Evolutionary conservation across 2,329 filamentous ascomycete genomes (phyloP), one percentile per base, ranked within the genome.

Genomic region (Penicillium sp.): DNA sequence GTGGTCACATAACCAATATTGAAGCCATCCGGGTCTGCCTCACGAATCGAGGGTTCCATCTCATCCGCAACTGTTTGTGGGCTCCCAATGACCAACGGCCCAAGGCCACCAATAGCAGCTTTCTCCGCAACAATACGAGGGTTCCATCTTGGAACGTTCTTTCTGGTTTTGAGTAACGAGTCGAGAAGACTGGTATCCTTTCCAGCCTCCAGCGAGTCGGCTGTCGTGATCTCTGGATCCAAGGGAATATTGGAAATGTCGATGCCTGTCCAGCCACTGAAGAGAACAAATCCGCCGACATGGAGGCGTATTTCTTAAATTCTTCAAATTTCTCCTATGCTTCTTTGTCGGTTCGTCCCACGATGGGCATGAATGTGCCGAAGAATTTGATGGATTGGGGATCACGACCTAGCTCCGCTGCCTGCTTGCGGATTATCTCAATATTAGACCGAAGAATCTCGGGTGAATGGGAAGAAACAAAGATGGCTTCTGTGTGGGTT

Each of bases 221-320:
- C 80, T 0, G 79, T 78, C 0, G 79, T 72, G 58, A 88, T 76
- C 16, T 84, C 82, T 60, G 86, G 78, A 59, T 87, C 85, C 0
- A 86, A 66, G 0, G 83, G 82, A 43, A 87, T 78, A 63, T 78
- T 78, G 3, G 80, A 83, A 16, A 87, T 75, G 63, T 87, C 84
- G 56, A 87, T 85, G 0, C 85, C 85, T 0, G 83, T 85, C 81
- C 82, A 85, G 1, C 83, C 83, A 39, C 78, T 81, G 59, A 85
- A 82, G 0, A 85, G 72, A 0, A 84, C 84, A 1, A 86, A 70
- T 0, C 82, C 83, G 0, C 83, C 84, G 16, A 84, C 72, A 80
- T 78, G 0, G 79, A 82, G 1, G 80, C 83, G 62, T 87, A 79
- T 60, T 80, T 80, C 63, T 80, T 77, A 11, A 80, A 61, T 55